phyloP scores from a whole-genome alignment of 169 alveolate species.

The Pseudocohnilembus persalinus region DNA sequence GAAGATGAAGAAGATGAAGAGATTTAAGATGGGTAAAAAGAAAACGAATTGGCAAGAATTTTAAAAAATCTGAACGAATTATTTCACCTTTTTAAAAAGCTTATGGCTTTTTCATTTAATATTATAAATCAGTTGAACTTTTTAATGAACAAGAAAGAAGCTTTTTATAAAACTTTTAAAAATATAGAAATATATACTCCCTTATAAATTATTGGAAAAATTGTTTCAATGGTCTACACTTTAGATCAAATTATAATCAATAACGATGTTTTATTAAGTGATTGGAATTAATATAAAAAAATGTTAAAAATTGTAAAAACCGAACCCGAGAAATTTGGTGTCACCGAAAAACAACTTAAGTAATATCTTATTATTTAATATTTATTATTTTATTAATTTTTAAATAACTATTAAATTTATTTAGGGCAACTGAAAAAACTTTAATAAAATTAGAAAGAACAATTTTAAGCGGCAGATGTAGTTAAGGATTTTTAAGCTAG shows the following conservation, averaged over 20 bases:
- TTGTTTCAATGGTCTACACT: slow-evolving; percentile 17
- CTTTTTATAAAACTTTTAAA: slow-evolving; percentile 30
- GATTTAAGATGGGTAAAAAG: slow-evolving; percentile 41
- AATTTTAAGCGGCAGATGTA: slow-evolving; percentile 45
- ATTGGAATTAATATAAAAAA: slow-evolving; percentile 55
- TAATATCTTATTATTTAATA: neutral
- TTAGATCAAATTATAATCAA: slow-evolving; percentile 45
- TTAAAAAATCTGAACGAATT: slow-evolving; percentile 22
- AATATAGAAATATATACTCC: slow-evolving; percentile 22
- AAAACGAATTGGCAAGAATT: slow-evolving; percentile 35
- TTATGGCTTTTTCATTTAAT: slow-evolving; percentile 32
- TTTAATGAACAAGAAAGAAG: slow-evolving; percentile 35
- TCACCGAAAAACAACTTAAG: slow-evolving; percentile 15
- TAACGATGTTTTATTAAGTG: slow-evolving; percentile 37
- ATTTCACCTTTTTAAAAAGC: slow-evolving; percentile 34
- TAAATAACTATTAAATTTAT: too few species aligned
- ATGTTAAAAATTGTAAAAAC: slow-evolving; percentile 47
- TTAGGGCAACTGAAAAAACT: slow-evolving; percentile 22
- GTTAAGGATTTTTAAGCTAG: slow-evolving; percentile 27
- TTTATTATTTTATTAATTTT: too few species aligned
- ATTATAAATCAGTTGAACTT: slow-evolving; percentile 29
- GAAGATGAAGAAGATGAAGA: slow-evolving; percentile 42
- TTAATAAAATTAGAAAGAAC: slow-evolving; percentile 43
- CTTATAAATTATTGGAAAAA: slow-evolving; percentile 40
- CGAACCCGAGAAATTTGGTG: slow-evolving; percentile 44